Percentiles rank a stretch among this genome's conserved stretches.
phyloP scores from a whole-genome alignment of 306 rosid genomes.

The Medicago ruthenica region DNA sequence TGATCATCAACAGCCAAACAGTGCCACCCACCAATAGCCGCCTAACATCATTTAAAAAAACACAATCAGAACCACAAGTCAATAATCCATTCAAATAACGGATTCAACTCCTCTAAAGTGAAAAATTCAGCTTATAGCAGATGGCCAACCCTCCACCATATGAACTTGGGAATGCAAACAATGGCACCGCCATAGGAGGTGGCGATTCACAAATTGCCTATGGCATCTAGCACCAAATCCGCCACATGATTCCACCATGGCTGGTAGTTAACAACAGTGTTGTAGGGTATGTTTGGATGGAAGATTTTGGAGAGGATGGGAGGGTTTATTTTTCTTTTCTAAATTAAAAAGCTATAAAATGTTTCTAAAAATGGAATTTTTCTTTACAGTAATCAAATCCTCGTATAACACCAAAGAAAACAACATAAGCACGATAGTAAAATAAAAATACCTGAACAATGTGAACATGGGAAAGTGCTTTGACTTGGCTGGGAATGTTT shows the following conservation, averaged over 20 bases:
- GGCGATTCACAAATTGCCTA: background rate
- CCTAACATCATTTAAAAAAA: conserved; percentile 53
- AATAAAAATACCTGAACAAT: conserved; percentile 76
- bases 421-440: background rate
- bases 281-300: too few relatives aligned
- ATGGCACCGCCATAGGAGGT: background rate
- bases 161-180: background rate
- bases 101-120: background rate
- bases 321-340: too few relatives aligned
- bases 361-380: background rate
- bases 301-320: too few relatives aligned
- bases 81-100: conserved; percentile 18
- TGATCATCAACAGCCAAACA: conserved; percentile 99
- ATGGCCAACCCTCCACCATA: background rate
- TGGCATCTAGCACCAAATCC: background rate
- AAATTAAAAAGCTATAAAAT: too few relatives aligned
- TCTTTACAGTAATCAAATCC: background rate
- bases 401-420: background rate
- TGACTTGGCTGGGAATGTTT: conserved; percentile 92
- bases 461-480: conserved; percentile 72
- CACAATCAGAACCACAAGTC: background rate
- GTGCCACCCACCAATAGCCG: conserved; percentile 99
- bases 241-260: background rate
- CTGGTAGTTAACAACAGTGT: background rate
- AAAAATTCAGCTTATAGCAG: background rate